Percentiles rank a stretch among this genome's conserved stretches.
These are phyloP conservation scores for Cantharellus cinnabarinus DNA, from an alignment of 768 basidiomycete species.

Conservation along the genomic window DNA sequence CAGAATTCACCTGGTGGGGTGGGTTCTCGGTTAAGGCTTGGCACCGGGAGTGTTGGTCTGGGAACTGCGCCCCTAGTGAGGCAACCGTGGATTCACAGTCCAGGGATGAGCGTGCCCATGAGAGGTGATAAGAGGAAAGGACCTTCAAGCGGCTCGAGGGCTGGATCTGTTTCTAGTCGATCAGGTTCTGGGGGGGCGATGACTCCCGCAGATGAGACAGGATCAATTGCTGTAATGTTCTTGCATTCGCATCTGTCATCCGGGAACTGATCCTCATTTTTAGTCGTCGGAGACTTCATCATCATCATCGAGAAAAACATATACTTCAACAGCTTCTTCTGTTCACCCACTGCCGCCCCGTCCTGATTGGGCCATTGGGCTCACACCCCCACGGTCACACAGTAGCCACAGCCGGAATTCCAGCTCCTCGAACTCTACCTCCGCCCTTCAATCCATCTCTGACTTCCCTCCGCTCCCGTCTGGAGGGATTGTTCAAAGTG, in stretches of 20 bases:
- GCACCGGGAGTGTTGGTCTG: background rate
- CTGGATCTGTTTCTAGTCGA: slow-evolving; percentile 4
- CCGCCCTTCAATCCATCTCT: background rate
- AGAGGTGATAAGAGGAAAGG: background rate
- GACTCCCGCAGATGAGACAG: slow-evolving; percentile 53
- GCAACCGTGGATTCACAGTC: slow-evolving; percentile 20
- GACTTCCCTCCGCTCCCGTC: background rate
- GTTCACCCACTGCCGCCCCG: slow-evolving; percentile 60
- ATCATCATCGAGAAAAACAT: slow-evolving; percentile 59
- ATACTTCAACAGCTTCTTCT: slow-evolving; percentile 47
- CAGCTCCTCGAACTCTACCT: background rate
- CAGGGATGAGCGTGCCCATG: slow-evolving; percentile 18
- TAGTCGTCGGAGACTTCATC: slow-evolving; percentile 21
- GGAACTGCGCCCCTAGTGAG: background rate
- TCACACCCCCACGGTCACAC: slow-evolving; percentile 13
- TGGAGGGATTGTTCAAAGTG: background rate
- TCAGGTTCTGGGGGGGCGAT: slow-evolving; percentile 24
- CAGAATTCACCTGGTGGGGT: background rate
- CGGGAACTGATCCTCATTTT: background rate
- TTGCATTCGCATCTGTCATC: slow-evolving; percentile 18
- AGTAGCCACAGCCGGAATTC: background rate
- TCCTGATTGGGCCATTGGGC: slow-evolving; percentile 77
- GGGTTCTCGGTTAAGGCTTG: background rate
- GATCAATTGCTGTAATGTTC: slow-evolving; percentile 42
- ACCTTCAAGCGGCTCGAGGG: slow-evolving; percentile 4